Conservation (phyloP, 352 stramenopile species). For the Phytophthora niederhauseri region DNA sequence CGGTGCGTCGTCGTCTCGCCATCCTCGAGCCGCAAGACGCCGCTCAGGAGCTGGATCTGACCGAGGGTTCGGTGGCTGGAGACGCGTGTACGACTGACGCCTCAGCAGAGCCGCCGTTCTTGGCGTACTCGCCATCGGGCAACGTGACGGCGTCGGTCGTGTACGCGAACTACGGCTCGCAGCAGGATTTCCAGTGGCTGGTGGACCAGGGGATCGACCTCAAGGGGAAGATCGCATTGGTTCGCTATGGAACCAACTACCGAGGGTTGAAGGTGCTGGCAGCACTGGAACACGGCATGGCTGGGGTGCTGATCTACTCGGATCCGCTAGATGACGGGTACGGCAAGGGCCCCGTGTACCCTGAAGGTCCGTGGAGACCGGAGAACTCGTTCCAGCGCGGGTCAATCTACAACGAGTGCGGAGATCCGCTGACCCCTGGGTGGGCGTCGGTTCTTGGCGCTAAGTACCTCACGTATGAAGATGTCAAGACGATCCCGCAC, state of each 20-base stretch:
- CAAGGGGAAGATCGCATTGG: constrained; percentile 80
- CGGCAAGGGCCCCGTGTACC: constrained; percentile 63
- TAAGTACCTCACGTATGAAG: constrained; percentile 47
- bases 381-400: constrained; percentile 82
- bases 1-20: constrained; percentile 41
- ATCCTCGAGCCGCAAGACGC: constrained; percentile 45
- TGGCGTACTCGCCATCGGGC: constrained; percentile 81
- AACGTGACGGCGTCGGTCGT: constrained; percentile 67
- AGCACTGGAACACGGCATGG: constrained; percentile 70
- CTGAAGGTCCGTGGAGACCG: constrained; percentile 80
- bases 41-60: constrained; percentile 56
- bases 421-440: constrained; percentile 66
- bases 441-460: constrained; percentile 48
- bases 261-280: constrained; percentile 80
- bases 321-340: constrained; percentile 87
- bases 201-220: constrained; percentile 58
- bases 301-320: constrained; percentile 86
- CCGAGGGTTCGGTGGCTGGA: constrained; percentile 55
- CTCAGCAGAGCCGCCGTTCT: constrained; percentile 72
- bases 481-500: constrained; percentile 60
- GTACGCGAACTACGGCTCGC: constrained; percentile 87
- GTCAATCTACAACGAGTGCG: constrained; percentile 81
- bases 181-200: constrained; percentile 78
- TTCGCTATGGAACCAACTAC: constrained; percentile 79
- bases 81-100: constrained; percentile 59